Evolutionary conservation across 1,139 yeast species (phyloP).

Genomic region (Taphrina flavorubra): DNA sequence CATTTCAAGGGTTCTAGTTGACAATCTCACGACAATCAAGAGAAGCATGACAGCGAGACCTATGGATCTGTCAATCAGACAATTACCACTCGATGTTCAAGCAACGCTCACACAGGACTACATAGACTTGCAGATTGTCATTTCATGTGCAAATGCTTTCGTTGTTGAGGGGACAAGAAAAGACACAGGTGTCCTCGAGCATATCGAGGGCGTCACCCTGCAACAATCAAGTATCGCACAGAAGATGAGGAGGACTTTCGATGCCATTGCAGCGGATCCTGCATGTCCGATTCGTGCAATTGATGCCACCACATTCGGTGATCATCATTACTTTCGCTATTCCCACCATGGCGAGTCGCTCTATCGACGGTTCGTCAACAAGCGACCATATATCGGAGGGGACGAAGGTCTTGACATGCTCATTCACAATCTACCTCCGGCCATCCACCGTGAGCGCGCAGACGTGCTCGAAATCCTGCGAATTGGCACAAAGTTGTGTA

Average conservation of each 20-base stretch:
- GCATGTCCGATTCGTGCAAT: conserved; percentile 13
- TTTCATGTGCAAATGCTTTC: conserved; percentile 2
- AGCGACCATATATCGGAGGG: conserved; percentile 6
- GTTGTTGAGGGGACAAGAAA: conserved; percentile 1
- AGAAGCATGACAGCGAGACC: not conserved
- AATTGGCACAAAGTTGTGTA: conserved; percentile 3
- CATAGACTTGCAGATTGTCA: conserved; percentile 1
- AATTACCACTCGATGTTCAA: not conserved
- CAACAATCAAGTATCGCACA: not conserved
- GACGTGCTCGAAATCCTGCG: conserved; percentile 5
- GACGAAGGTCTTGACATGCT: conserved; percentile 22
- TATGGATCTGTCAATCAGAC: conserved; percentile 10
- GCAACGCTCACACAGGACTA: conserved; percentile 11
- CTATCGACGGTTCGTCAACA: not conserved
- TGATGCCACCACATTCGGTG: conserved; percentile 1
- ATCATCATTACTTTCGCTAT: conserved; percentile 14
- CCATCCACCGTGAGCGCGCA: not conserved
- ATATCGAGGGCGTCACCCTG: conserved; percentile 9
- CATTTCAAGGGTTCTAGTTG: not conserved
- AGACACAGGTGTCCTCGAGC: conserved; percentile 10
- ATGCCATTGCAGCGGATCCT: conserved; percentile 7
- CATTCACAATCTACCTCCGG: conserved; percentile 1
- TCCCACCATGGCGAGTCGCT: conserved; percentile 14
- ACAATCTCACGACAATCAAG: not conserved
- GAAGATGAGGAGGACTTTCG: not conserved